Base-by-base conservation (phyloP, 345 rosid species). In the Abelmoschus esculentus region DNA sequence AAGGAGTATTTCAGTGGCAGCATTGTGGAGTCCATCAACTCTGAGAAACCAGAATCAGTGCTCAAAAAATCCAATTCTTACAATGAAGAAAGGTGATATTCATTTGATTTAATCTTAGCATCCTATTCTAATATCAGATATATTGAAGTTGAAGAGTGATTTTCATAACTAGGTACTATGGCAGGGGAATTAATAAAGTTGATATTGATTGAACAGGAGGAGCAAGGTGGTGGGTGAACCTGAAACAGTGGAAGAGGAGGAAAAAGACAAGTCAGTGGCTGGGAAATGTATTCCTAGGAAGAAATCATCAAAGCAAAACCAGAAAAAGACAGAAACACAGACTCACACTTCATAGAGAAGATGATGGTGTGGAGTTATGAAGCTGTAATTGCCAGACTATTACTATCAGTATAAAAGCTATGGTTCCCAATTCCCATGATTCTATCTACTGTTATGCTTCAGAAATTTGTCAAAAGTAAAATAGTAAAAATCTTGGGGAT, bases 1-100 rank as follows among this genome's bases (percentile, higher is more conserved):
- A 93, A 90, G 58, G 92, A 93, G 82, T 90, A 89, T 75, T 93
- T 89, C 34, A 90, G 92, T 50, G 97, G 98, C 15, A 93, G 97
- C 79, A 90, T 93, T 28, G 80, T 90, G 0, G 92, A 90, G 70
- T 67, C 92, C 0, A 80, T 82, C 83, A 84, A 83, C 55, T 75
- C 79, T 0, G 84, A 80, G 29, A 74, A 81, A 70, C 88, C 82
- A 72, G 84, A 36, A 28, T 73, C 86, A 0, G 73, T 38, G 38
- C 71, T 93, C 19, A 93, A 77, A 77, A 87, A 83, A 73, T 90
- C 98, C 7, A 93, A 89, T 71, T 90, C 97, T 9, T 90, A 87
- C 17, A 84, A 84, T 22, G 96, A 87, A 75, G 85, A 86, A 73
- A 84, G 93, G 96, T 85, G 29, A 73, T 75, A 14, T 52, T 26